Base-by-base conservation (phyloP, 306 rosid species). In the Malus orientalis region DNA sequence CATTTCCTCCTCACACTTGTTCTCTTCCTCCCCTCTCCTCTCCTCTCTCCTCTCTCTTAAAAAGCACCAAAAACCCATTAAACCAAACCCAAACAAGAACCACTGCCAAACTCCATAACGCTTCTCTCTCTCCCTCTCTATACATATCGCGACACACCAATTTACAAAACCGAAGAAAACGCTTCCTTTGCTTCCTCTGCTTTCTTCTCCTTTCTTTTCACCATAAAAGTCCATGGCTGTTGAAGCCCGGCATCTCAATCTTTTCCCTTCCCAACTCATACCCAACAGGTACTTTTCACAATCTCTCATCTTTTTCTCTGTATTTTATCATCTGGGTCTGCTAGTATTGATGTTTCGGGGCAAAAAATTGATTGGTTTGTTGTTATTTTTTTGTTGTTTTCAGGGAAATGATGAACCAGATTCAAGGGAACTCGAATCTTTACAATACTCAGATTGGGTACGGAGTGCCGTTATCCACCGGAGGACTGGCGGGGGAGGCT, bases 171-270 rank as follows among this genome's bases (percentile, higher is more conserved):
- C 4, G 57, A 68, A n/a, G 25, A 45, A 15, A 74, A 74, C 60
- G 69, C 40, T 72, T n/a, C 23, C 20, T 15, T 2, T 5, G 2
- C 18, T 49, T 15, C 20, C 1, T 16, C 45, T 13, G 67, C 47
- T 10, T 25, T 27, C 20, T 11, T 27, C 44, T 54, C 30, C 30
- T 8, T 32, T n/a, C 8, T 14, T 49, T 19, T 25, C 38, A 18
- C 18, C 54, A 36, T 60, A 20, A 22, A 14, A 29, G 53, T 44
- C 20, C 84, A 91, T 94, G 97, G 97, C 98, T 64, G 98, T 94
- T 45, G 91, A 92, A 79, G 93, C 98, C 82, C 86, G 86, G 69
- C 93, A 87, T 75, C 93, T 87, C 70, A 88, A 89, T 75, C 88
- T 85, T 74, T 91, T 90, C 78, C 81, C 84, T 54, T 77, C 96